phyloP scores from a whole-genome alignment of 148 eudicot species.

The Amaranthus hypochondriacus region DNA sequence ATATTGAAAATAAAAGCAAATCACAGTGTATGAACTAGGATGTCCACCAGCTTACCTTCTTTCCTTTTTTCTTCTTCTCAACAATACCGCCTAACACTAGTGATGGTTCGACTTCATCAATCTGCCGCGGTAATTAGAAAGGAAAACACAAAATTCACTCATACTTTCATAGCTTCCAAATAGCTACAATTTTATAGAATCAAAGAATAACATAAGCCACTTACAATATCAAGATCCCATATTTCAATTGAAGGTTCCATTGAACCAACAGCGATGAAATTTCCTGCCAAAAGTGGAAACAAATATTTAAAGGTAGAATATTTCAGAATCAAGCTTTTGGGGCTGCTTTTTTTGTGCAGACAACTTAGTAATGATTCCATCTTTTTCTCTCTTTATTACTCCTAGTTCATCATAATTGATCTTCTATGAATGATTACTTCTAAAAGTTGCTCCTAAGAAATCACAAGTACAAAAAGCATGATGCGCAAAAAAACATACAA shows the following conservation, averaged over 20 bases:
- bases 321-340: not conserved
- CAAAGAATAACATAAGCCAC: slow-evolving; percentile 15
- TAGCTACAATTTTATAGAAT: not conserved
- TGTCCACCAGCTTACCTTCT: slow-evolving; percentile 46
- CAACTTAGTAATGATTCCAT: not conserved
- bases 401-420: no score
- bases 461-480: no score
- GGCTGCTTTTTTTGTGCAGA: not conserved
- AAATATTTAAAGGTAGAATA: not conserved
- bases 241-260: slow-evolving; percentile 94
- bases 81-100: slow-evolving; percentile 60
- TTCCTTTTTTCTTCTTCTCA: slow-evolving; percentile 77
- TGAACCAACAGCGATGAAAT: slow-evolving; percentile 87
- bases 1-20: slow-evolving; percentile 2
- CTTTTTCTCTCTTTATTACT: no score
- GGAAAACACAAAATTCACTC: not conserved
- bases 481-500: no score
- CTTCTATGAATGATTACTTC: no score
- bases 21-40: not conserved
- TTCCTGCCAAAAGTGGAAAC: slow-evolving; percentile 44
- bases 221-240: slow-evolving; percentile 92
- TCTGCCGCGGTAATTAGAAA: slow-evolving; percentile 33
- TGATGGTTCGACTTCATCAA: slow-evolving; percentile 86
- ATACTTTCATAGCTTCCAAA: slow-evolving; percentile 13
- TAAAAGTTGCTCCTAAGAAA: no score